Conservation (phyloP, 352 stramenopile species). For the Peronospora destructor region DNA sequence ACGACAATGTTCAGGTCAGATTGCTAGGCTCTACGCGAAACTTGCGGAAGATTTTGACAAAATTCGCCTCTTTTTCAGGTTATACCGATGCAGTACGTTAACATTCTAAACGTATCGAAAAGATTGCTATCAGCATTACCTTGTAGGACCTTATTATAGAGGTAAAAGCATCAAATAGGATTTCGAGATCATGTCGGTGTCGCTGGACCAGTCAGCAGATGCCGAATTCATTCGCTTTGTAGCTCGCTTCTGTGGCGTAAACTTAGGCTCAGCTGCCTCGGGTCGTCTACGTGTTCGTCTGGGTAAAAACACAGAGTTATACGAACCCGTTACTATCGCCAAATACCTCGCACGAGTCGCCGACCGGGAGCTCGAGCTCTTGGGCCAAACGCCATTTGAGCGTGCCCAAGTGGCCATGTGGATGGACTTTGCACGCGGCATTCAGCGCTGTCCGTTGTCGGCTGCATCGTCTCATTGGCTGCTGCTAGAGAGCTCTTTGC, state of each 20-base stretch:
- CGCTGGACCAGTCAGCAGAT: constrained; percentile 66
- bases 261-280: constrained; percentile 58
- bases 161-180: neutral
- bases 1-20: too few relatives aligned
- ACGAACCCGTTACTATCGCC: constrained; percentile 67
- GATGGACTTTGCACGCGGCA: constrained; percentile 54
- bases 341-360: constrained; percentile 68
- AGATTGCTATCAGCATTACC: too few relatives aligned
- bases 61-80: too few relatives aligned
- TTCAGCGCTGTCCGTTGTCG: constrained; percentile 33
- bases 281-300: constrained; percentile 70
- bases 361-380: constrained; percentile 66
- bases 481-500: constrained; percentile 50
- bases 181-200: constrained; percentile 59
- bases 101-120: too few relatives aligned
- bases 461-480: constrained; percentile 48
- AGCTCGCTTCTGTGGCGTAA: constrained; percentile 74
- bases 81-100: too few relatives aligned
- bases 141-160: too few relatives aligned
- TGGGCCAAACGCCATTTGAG: constrained; percentile 53
- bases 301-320: constrained; percentile 62
- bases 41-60: too few relatives aligned
- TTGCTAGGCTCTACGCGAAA: too few relatives aligned
- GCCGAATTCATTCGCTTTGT: constrained; percentile 77
- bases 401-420: constrained; percentile 72